A percentile compares a stretch with the other conserved stretches of the same genome.
phyloP scores from a whole-genome alignment of 805 yeast genomes.

The Saccharomycopsis sp. region DNA sequence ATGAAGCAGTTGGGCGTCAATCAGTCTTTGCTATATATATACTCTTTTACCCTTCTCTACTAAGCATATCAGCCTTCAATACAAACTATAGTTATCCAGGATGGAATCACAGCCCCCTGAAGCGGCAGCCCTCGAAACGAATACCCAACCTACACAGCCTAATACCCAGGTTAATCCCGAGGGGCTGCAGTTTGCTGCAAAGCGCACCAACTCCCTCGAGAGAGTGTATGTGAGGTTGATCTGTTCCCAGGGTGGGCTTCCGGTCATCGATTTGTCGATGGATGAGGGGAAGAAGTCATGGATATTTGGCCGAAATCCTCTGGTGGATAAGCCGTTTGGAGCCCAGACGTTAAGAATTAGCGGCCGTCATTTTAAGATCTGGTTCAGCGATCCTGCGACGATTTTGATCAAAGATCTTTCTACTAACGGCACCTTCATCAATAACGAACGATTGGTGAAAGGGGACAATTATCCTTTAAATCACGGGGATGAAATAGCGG shows the following conservation, averaged over 20 bases:
- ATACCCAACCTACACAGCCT: slow-evolving; percentile 36
- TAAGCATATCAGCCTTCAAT: too few species aligned
- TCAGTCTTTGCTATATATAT: too few species aligned
- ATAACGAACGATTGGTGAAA: slow-evolving; percentile 64
- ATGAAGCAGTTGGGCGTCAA: too few species aligned
- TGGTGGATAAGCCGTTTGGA: slow-evolving; percentile 58
- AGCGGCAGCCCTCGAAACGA: slow-evolving; percentile 34
- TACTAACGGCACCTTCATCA: slow-evolving; percentile 90
- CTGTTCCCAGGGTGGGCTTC: slow-evolving; percentile 53
- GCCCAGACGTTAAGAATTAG: slow-evolving; percentile 60
- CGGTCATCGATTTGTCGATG: slow-evolving; percentile 40
- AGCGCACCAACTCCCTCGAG: slow-evolving; percentile 30
- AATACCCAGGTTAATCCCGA: slow-evolving; percentile 6
- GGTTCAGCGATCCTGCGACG: slow-evolving; percentile 54
- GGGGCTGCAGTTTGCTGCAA: slow-evolving; percentile 27
- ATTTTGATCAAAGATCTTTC: slow-evolving; percentile 55
- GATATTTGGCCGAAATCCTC: slow-evolving; percentile 68
- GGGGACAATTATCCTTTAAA: slow-evolving; percentile 73
- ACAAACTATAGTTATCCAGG: too few species aligned
- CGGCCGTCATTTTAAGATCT: slow-evolving; percentile 64
- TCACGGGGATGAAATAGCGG: slow-evolving; percentile 90
- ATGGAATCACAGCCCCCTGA: background rate
- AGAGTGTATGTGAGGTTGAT: slow-evolving; percentile 48
- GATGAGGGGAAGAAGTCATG: slow-evolving; percentile 39
- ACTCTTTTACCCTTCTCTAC: too few species aligned